These are phyloP conservation scores for Rutstroemia sydowiana DNA, from an alignment of 2,329 filamentous ascomycete genomes.

Conservation along the genomic window DNA sequence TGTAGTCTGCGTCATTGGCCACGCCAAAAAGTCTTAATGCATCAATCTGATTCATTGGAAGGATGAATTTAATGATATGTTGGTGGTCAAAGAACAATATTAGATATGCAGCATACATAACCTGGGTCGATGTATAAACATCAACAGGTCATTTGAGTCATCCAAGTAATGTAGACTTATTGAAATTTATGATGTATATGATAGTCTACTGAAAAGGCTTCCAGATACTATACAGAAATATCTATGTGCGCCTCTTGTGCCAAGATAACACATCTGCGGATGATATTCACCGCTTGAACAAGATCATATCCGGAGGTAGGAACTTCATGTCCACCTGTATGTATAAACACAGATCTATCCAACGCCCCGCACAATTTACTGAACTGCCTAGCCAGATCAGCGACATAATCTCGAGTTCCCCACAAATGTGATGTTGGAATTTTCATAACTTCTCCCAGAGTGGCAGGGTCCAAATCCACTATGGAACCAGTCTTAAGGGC, in stretches of 20 bases:
- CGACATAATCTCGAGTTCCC: background rate
- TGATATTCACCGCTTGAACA: background rate
- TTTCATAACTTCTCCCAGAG: background rate
- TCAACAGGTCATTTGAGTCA: too few relatives aligned
- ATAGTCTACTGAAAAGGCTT: too few relatives aligned
- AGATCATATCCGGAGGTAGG: background rate
- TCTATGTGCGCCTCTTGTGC: background rate
- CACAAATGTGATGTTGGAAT: slow-evolving; percentile 9
- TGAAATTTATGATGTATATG: too few relatives aligned
- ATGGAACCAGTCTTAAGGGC: background rate
- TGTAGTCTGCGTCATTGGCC: too few relatives aligned
- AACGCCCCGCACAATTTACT: background rate
- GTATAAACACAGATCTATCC: background rate
- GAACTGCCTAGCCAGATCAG: background rate
- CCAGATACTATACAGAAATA: too few relatives aligned
- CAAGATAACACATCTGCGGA: background rate
- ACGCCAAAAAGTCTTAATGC: too few relatives aligned
- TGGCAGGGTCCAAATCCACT: background rate
- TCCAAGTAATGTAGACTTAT: too few relatives aligned
- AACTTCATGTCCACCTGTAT: slow-evolving; percentile 8
- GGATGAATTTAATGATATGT: too few relatives aligned
- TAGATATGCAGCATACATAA: too few relatives aligned
- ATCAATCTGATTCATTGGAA: too few relatives aligned
- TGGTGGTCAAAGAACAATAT: too few relatives aligned
- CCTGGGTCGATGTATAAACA: too few relatives aligned